Base-by-base conservation (phyloP, 805 yeast species). In the Candida awuae region DNA sequence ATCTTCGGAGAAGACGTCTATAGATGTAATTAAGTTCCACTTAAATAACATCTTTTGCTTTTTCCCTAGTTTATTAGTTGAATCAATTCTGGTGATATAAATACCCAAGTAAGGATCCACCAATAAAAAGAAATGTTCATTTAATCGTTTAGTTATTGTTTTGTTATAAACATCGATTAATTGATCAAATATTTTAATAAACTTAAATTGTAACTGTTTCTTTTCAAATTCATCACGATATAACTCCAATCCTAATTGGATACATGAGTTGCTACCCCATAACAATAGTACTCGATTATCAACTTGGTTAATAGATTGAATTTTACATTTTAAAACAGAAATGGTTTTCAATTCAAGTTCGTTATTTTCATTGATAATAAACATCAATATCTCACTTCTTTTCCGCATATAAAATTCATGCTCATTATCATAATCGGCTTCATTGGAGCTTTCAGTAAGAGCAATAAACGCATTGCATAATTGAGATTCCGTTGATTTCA, bases 41-140 rank as follows among this genome's bases (percentile, higher is more conserved):
- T 23, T 16, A 27, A 39, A 34, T 9, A 34, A 8, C 9, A 27
- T 14, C 14, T 18, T 17, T 3, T 26, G 31, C 4, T 34, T 17
- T 1, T 26, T 23, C 9, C 42, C 12, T 17, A 29, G 28, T 19
- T 43, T 32, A 10, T 36, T 29, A 12, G 19, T 19, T 1, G 4
- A 18, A 29, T 43, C 46, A 8, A 50, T 19, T 12, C 28, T 38
- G 3, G 45, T 14, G 10, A 34, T 26, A 27, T 45, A 43, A 4
- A 54, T 13, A 1, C 59, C 58, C n/a, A 35, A 31, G 32, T 50
- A 53, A 3, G 54, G 37, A 35, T 54, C 57, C 1, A 47, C 50
- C 10, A 50, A 37, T 4, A 55, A 10, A 5, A 43, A 13, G 9
- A 42, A 41, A 7, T 31, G 17, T 4, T 32, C 31, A 1, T 35